Evolutionary conservation across 495 filamentous ascomycete species (phyloP), one percentile per base, ranked within the genome.

Genomic region (Trypethelium eluteriae): DNA sequence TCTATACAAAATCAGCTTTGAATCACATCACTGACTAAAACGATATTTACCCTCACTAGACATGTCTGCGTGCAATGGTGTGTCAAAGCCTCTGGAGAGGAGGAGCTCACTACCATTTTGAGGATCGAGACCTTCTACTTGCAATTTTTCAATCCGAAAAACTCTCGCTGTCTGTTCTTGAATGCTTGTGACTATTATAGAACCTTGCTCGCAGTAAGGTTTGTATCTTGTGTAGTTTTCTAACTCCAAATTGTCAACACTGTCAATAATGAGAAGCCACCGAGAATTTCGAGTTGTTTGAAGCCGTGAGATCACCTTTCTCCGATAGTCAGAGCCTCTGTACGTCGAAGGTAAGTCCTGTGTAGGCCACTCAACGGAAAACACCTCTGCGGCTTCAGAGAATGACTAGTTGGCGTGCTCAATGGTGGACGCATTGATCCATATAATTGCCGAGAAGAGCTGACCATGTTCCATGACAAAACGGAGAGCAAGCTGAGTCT

Each of bases 211-310:
- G 18, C 56, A 61, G 18, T 1, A 61, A 61, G 2, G 1, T 25
- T 10, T 61, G 56, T 61, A 61, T 18, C 18, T 25, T 25, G 9
- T 61, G 56, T 25, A 61, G 18, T 61, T 61, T 25, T 61, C 56
- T 18, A 11, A 36, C 7, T 10, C 9, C 56, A 61, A 9, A 25
- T 61, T 18, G 18, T 61, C 56, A 25, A 25, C 34, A 18, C 56
- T 25, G 18, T 61, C 56, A 61, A 61, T 61, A 9, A 61, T 61
- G 18, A 61, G 34, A 36, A 61, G 56, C 56, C 56, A 61, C n/a
- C 56, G 7, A 61, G 56, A 25, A 18, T 61, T 1, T 25, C 56
- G 56, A 1, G 56, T 61, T 7, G 56, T 10, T 1, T 18, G 56
- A 36, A 61, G 56, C 18, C 56, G 2, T 18, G 56, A 61, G 34